Evolutionary conservation across 768 basidiomycete species (phyloP), one percentile per base, ranked within the genome.

Genomic region (Tubosaeta brunneosetosa): DNA sequence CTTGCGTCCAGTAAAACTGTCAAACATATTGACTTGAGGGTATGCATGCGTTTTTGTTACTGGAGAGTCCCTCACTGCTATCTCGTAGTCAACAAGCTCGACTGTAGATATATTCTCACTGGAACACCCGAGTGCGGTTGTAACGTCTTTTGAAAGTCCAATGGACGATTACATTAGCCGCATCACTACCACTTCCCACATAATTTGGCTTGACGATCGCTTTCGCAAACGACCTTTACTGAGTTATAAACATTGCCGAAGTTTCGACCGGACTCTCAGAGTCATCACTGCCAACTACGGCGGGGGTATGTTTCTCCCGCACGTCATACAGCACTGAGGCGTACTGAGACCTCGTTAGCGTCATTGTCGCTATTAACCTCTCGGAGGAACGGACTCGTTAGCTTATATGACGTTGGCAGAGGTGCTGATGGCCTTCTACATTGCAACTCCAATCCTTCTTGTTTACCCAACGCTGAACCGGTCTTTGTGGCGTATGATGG

Each of bases 171-270:
- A 77, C 42, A 65, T 84, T 36, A 60, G 84, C 29, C 76, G 79
- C 3, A 56, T 88, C 3, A 77, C 75, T 29, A 81, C 87, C 1
- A 91, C 86, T 1, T 72, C 70, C 1, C 75, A 85, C 42, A 59
- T 91, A 14, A 56, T 84, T 13, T 91, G 89, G 88, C 64, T 91
- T 27, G 89, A 92, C 61, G 70, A 74, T 27, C 78, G 88, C 31
- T 78, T 75, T 59, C 67, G 76, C n/a, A 63, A 63, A 22, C 80
- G 71, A 53, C 85, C 88, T 6, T 61, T 91, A 4, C 57, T 91
- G 9, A 79, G 77, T 4, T 78, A 78, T 57, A 79, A 76, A 49
- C 89, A 92, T 64, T 70, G 75, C 44, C 74, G 88, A 17, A 71
- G 76, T 34, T 76, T 70, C 44, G 88, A 91, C 62, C 76, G 81